Base-by-base conservation (phyloP, 2,329 filamentous ascomycete species). In the Aspergillus tamarii region DNA sequence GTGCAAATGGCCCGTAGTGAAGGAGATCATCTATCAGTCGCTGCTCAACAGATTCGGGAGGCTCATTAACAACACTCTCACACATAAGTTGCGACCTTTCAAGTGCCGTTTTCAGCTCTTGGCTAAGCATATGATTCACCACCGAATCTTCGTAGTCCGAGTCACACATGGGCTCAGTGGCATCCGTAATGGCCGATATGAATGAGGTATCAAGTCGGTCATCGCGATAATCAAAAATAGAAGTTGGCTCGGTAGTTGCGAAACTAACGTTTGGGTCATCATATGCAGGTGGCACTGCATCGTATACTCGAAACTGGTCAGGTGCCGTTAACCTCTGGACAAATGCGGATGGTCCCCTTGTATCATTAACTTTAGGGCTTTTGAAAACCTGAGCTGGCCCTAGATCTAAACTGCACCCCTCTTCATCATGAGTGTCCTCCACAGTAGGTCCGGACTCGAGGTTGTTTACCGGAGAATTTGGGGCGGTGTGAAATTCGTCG, bases 1-100 rank as follows among this genome's bases (percentile, higher is more conserved):
- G 61, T 2, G 74, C 73, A 60, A 82, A 82, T 0, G 80, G 80
- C 2, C 76, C 77, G n/a, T 70, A 62, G 0, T 66, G 59, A 12
- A 73, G 60, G 1, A 81, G 71, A 6, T 75, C 70, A 1, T 63
- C 61, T 36, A 79, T 64, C 10, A 78, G 66, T 7, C 72, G 48
- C 6, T 72, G 63, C 4, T 69, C 62, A 14, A 61, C 52, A 0
- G 63, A 71, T 21, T 64, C 66, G 30, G 55, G 59, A 7, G 61
- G 67, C 50, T 63, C 65, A n/a, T 57, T 59, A 10, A 36, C 28
- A 8, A 53, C 48, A 8, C 10, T 32, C 4, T 61, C 60, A 1
- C 41, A 45, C 11, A 46, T 26, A 16, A 19, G 10, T 5, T 26
- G 19, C 7, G 48, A 26, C 10, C 50, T 60, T 11, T 69, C 62